Percentiles rank a stretch among this genome's conserved stretches.
Conservation (phyloP, 1,284 basidiomycete species). For the Malassezia cuniculi region DNA sequence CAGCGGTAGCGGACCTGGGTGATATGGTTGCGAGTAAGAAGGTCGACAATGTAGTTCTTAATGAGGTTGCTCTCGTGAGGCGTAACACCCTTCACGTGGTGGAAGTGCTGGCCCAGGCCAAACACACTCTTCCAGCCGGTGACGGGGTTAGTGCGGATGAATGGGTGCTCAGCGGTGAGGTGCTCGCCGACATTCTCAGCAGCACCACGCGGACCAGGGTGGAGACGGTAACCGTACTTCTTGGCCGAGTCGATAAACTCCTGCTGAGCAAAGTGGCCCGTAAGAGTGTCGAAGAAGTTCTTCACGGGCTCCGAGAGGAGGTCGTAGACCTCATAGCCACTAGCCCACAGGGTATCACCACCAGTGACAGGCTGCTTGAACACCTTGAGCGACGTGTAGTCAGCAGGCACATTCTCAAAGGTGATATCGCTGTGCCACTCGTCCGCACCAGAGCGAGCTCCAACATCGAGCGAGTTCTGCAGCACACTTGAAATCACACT, state of each 20-base stretch:
- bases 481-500: conserved; percentile 23
- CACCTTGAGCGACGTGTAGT: conserved; percentile 49
- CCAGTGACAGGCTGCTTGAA: conserved; percentile 17
- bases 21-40: conserved; percentile 51
- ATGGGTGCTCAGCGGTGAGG: conserved; percentile 52
- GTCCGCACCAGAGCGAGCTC: conserved; percentile 2
- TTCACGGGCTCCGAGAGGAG: conserved; percentile 53
- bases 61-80: conserved; percentile 53
- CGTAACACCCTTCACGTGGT: conserved; percentile 54
- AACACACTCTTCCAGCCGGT: conserved; percentile 58
- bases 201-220: conserved; percentile 41
- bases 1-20: conserved; percentile 53
- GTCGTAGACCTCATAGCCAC: conserved; percentile 56
- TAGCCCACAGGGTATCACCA: conserved; percentile 47
- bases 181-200: conserved; percentile 53
- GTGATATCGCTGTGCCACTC: conserved; percentile 52
- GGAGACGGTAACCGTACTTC: conserved; percentile 27
- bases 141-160: conserved; percentile 49
- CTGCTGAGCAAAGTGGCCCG: conserved; percentile 15
- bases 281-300: conserved; percentile 50
- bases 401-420: conserved; percentile 57
- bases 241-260: conserved; percentile 17
- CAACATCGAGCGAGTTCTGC: conserved; percentile 4
- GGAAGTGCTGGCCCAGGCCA: conserved; percentile 52
- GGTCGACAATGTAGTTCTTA: conserved; percentile 49